Evolutionary conservation across 176 grass and related monocot species (phyloP).

Genomic region (Melocanna baccifera): DNA sequence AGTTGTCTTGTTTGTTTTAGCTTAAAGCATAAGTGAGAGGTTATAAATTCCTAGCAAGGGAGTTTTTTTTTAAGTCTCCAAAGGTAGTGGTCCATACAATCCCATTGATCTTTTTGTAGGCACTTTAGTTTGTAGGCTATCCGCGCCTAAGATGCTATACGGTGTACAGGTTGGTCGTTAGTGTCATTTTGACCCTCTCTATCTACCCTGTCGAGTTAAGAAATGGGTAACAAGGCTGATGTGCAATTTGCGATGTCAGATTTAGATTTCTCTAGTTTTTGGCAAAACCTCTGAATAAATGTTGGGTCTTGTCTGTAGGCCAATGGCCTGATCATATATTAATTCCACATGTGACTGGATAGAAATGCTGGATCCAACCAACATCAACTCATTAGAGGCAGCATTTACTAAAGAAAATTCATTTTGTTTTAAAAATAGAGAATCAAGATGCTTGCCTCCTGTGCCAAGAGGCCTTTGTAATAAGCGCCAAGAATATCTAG

Average conservation of each 20-base stretch:
- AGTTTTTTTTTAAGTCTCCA: constrained; percentile 18
- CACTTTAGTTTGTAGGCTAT: constrained; percentile 34
- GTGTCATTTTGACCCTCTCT: neutral
- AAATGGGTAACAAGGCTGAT: neutral
- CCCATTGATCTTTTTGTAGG: constrained; percentile 19
- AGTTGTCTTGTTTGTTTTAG: constrained; percentile 25
- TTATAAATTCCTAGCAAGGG: constrained; percentile 26
- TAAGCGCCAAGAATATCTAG: neutral
- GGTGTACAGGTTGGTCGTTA: neutral
- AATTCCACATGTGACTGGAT: neutral
- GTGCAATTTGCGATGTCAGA: neutral
- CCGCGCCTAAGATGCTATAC: neutral
- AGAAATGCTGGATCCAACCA: neutral
- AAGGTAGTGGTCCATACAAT: constrained; percentile 22
- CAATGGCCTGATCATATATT: neutral
- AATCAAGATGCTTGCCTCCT: neutral
- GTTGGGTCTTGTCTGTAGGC: neutral
- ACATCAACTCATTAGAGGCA: neutral
- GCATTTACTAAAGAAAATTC: neutral
- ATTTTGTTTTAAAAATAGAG: too few species aligned
- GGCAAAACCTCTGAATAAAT: neutral
- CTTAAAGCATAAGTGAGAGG: constrained; percentile 36
- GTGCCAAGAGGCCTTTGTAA: neutral
- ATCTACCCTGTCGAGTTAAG: neutral
- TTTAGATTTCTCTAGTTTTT: neutral